A percentile compares a stretch with the other conserved stretches of the same genome.
phyloP scores from a whole-genome alignment of 495 filamentous ascomycete species.

The Neurospora sp. region DNA sequence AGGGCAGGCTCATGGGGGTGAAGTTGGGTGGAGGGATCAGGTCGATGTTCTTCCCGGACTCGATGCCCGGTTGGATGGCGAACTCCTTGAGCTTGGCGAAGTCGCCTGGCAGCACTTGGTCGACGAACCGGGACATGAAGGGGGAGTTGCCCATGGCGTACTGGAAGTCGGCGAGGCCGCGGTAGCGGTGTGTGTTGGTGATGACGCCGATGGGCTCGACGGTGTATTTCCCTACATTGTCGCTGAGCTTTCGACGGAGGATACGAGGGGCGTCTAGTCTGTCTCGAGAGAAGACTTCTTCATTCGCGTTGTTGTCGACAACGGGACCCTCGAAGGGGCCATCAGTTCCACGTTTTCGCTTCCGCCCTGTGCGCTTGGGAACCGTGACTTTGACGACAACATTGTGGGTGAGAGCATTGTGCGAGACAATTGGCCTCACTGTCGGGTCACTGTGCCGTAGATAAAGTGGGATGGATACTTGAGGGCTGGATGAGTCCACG shows the following conservation, averaged over 20 bases:
- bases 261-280: constrained; percentile 31
- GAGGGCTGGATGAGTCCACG: constrained; percentile 25
- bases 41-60: constrained; percentile 47
- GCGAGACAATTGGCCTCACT: constrained; percentile 63
- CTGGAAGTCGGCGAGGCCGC: constrained; percentile 64
- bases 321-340: constrained; percentile 47
- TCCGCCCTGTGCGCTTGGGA: constrained; percentile 77
- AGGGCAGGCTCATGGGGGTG: constrained; percentile 54
- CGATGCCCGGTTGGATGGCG: constrained; percentile 55
- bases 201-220: constrained; percentile 66
- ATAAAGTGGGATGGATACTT: constrained; percentile 47
- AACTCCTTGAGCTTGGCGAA: constrained; percentile 65
- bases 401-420: constrained; percentile 61
- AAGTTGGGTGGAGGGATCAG: constrained; percentile 74
- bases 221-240: constrained; percentile 59
- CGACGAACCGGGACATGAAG: constrained; percentile 56
- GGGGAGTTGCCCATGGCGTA: constrained; percentile 50
- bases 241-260: constrained; percentile 57
- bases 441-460: constrained; percentile 70
- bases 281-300: constrained; percentile 26
- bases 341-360: constrained; percentile 62
- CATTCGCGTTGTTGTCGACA: not conserved
- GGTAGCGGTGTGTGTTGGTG: constrained; percentile 74
- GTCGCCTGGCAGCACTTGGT: constrained; percentile 53
- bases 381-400: constrained; percentile 78